phyloP scores from a whole-genome alignment of 1,284 basidiomycete species.

The Rugosomyces carneus region DNA sequence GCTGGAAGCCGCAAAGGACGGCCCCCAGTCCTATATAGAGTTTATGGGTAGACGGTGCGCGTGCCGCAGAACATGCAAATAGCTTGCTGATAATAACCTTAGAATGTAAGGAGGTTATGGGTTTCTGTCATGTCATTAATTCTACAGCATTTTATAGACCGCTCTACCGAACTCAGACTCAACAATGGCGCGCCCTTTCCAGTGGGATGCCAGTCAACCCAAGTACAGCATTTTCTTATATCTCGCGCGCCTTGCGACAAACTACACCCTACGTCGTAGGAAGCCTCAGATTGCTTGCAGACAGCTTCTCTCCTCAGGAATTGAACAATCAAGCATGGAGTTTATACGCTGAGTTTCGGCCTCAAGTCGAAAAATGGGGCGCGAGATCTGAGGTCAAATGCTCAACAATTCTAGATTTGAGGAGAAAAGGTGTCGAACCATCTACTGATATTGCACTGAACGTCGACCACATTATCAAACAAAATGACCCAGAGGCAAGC shows the following conservation, averaged over 20 bases:
- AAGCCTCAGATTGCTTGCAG: conserved; percentile 73
- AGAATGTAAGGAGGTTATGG: conserved; percentile 41
- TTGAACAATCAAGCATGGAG: conserved; percentile 66
- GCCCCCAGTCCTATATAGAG: conserved; percentile 88
- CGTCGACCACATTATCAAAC: conserved; percentile 13
- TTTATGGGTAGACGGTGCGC: conserved; percentile 81
- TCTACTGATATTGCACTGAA: not conserved
- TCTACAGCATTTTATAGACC: conserved; percentile 44
- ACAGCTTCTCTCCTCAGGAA: conserved; percentile 59
- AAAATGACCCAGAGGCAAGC: conserved; percentile 6
- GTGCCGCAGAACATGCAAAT: not conserved
- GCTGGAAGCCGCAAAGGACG: conserved; percentile 47
- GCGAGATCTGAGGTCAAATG: conserved; percentile 63
- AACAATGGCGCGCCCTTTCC: conserved; percentile 79
- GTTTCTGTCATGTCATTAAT: not conserved
- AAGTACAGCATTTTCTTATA: conserved; percentile 71
- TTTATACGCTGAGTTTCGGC: conserved; percentile 76
- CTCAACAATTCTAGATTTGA: conserved; percentile 50
- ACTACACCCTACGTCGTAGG: conserved; percentile 72
- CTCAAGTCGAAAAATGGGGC: conserved; percentile 69
- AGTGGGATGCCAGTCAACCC: conserved; percentile 71
- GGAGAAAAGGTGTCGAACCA: conserved; percentile 26
- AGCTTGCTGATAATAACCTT: not conserved
- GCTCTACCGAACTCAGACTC: conserved; percentile 65
- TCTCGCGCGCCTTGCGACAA: conserved; percentile 74